Conservation (phyloP, 2,329 filamentous ascomycete genomes). For the Exophiala lecanii-corni region DNA sequence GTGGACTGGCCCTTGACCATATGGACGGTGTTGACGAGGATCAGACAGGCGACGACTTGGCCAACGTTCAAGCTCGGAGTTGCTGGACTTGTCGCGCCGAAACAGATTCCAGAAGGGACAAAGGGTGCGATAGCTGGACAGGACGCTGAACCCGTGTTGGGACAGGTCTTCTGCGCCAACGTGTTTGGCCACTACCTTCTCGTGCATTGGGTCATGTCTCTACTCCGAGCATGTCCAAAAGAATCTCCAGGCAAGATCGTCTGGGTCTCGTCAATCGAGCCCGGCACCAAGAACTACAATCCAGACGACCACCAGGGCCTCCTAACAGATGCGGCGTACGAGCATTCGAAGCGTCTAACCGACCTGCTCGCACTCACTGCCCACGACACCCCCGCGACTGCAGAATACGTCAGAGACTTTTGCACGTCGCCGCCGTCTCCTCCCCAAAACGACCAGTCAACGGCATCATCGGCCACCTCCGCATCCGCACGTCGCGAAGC, state of each 20-base stretch:
- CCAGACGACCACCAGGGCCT: constrained; percentile 73
- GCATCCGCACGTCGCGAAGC: constrained; percentile 15
- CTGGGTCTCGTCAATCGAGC: constrained; percentile 83
- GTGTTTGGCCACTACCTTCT: constrained; percentile 94
- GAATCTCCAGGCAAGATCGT: constrained; percentile 63
- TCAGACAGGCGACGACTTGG: constrained; percentile 67
- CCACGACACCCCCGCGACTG: constrained; percentile 56
- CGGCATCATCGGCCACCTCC: constrained; percentile 4
- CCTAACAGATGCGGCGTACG: constrained; percentile 62
- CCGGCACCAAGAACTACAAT: constrained; percentile 53
- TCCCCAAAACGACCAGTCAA: no score
- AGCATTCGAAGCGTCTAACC: constrained; percentile 80
- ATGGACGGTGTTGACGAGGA: constrained; percentile 55
- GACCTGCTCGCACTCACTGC: constrained; percentile 73
- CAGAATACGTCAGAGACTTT: constrained; percentile 53
- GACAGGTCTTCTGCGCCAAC: constrained; percentile 83
- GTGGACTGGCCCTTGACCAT: constrained; percentile 63
- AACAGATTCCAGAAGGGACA: constrained; percentile 50
- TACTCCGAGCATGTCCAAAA: constrained; percentile 54
- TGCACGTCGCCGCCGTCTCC: constrained; percentile 25
- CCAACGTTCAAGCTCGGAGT: constrained; percentile 69
- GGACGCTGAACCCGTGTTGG: constrained; percentile 57
- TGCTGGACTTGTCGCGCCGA: constrained; percentile 50
- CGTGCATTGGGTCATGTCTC: constrained; percentile 69
- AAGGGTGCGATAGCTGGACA: no score